Percentiles rank a stretch among this genome's conserved stretches.
phyloP scores from a whole-genome alignment of 2,329 filamentous ascomycete genomes.

The Neofusicoccum sp. region DNA sequence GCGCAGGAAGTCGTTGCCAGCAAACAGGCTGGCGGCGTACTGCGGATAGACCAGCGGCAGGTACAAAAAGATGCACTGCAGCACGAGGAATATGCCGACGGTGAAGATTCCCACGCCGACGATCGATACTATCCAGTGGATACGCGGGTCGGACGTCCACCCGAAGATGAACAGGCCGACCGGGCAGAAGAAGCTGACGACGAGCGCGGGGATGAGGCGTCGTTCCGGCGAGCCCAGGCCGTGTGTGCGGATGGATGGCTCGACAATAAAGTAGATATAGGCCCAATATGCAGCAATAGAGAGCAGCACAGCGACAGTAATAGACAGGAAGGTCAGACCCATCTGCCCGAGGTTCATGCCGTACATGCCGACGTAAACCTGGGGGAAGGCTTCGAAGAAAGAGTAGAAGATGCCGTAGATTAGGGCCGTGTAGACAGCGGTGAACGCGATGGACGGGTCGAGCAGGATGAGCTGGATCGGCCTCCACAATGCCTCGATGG shows the following conservation, averaged over 20 bases:
- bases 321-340: conserved; percentile 34
- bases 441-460: conserved; percentile 34
- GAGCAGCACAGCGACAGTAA: conserved; percentile 30
- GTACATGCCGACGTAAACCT: conserved; percentile 43
- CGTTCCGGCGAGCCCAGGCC: conserved; percentile 30
- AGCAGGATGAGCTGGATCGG: conserved; percentile 47
- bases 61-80: conserved; percentile 46
- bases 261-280: conserved; percentile 25
- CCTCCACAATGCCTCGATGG: conserved; percentile 26
- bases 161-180: conserved; percentile 35
- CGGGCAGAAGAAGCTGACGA: conserved; percentile 30
- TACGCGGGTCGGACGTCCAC: conserved; percentile 27
- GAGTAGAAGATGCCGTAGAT: conserved; percentile 25
- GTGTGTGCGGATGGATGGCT: conserved; percentile 24
- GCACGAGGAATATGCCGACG: conserved; percentile 38
- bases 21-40: conserved; percentile 58
- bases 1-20: conserved; percentile 52
- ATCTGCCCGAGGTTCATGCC: conserved; percentile 38
- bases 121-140: conserved; percentile 41
- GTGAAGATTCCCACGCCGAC: conserved; percentile 44
- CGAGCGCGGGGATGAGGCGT: conserved; percentile 33
- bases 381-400: conserved; percentile 33
- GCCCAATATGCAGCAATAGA: conserved; percentile 24
- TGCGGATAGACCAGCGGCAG: conserved; percentile 41
- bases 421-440: conserved; percentile 22